Base-by-base conservation (phyloP, 768 basidiomycete species). In the Phallus indusiatus region DNA sequence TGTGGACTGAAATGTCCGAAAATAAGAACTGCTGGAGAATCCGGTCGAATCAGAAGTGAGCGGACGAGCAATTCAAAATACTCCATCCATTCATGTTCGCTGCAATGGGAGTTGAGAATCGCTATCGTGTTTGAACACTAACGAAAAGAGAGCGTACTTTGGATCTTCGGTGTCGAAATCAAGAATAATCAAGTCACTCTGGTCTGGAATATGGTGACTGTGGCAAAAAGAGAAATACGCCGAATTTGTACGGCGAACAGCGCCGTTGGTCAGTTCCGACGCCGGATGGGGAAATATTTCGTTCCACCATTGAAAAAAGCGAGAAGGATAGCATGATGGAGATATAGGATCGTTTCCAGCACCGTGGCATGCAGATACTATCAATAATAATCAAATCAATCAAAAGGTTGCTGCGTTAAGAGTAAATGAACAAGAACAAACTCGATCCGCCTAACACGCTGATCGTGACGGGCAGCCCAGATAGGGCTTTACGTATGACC, bases 221-320 rank as follows among this genome's bases (percentile, higher is more conserved):
- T 84, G 89, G 77, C 95, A 99, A 74, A 85, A 98, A 9, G 87
- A 89, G 76, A 94, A 99, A 74, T 99, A 99, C 11, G 85, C 87
- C 0, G 94, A 93, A 71, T 88, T 87, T 20, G 94, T 94, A 53
- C 85, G 84, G 16, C 92, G 81, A 81, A 94, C 88, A 3, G 95
- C 95, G 36, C 95, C 95, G 71, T 99, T 99, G 24, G 95, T 99
- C 64, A 99, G 81, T 70, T 98, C 94, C 11, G 94, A 93, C 1
- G 94, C 94, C 0, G 95, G 95, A 71, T 99, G 92, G 0, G 95
- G 96, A 74, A 99, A 99, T n/a, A 98, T 82, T 56, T 78, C 80
- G 73, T 94, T 92, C 90, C 95, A 96, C 95, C 96, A 99, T 54
- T 86, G 77, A 76, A 98, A 98, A 75, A 98, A 90, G 55, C 83